Evolutionary conservation across 768 basidiomycete species (phyloP).

Genomic region (Hygrocybe coccinea): DNA sequence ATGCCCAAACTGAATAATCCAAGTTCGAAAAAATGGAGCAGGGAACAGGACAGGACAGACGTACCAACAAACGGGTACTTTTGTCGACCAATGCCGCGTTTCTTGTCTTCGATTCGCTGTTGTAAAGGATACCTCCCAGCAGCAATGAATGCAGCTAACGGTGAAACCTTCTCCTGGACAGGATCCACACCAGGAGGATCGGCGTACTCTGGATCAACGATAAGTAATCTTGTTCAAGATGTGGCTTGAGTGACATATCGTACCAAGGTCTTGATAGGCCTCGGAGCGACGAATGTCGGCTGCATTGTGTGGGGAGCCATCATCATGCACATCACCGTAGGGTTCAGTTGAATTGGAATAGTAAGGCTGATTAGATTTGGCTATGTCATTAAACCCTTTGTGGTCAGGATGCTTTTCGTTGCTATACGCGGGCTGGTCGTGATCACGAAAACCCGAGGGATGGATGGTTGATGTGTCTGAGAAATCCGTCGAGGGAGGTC

Average conservation of each 20-base stretch:
- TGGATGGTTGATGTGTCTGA: too few species aligned
- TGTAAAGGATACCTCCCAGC: conserved; percentile 57
- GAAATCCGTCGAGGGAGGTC: too few species aligned
- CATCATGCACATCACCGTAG: conserved; percentile 18
- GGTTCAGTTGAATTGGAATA: background rate
- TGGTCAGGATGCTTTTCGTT: background rate
- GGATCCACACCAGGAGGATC: conserved; percentile 23
- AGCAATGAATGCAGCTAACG: conserved; percentile 41
- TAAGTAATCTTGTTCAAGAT: background rate
- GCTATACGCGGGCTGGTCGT: background rate
- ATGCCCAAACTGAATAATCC: conserved; percentile 47
- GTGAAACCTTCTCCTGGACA: conserved; percentile 37
- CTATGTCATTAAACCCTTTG: too few species aligned
- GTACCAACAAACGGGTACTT: conserved; percentile 71
- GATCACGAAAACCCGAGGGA: background rate
- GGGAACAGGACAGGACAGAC: conserved; percentile 18
- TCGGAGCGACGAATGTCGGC: conserved; percentile 36
- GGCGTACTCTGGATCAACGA: conserved; percentile 50
- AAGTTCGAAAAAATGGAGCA: conserved; percentile 11
- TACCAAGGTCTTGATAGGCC: conserved; percentile 54
- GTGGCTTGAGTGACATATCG: conserved; percentile 9
- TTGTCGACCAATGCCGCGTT: conserved; percentile 79
- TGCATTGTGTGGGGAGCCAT: conserved; percentile 45
- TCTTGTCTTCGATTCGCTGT: conserved; percentile 86
- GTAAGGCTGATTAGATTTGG: background rate